Base-by-base conservation (phyloP, 148 eudicot species). In the Drosera capensis region DNA sequence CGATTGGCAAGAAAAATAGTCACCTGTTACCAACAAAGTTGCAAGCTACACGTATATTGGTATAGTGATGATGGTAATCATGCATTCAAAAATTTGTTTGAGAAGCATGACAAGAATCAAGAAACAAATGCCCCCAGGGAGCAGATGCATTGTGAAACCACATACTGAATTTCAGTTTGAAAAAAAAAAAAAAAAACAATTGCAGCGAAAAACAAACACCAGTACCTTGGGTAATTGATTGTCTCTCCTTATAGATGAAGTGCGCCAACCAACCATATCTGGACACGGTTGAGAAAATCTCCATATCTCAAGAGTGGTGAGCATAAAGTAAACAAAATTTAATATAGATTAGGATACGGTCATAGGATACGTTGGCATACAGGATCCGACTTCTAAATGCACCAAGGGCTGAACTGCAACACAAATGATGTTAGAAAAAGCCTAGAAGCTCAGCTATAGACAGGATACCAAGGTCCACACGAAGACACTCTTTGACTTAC, bases 191-290 rank as follows among this genome's bases (percentile, higher is more conserved):
- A 7, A 3, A 17, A 7, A 22, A 41, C 23, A 9, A 41, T 7
- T 20, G 23, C 45, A 41, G 14, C 45, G 7, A 5, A 14, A 14
- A 40, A 16, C 13, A 8, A 22, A 9, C 22, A n/a, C 35, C 42
- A 34, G 50, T 51, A 90, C 99, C 95, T 76, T 80, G 30, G 63
- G 70, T 49, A 85, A 94, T 67, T 90, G 94, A 26, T 70, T 71
- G 54, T 85, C 95, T 58, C 95, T 71, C 75, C 99, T 82, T 49
- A 90, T 60, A 2, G 99, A 90, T 34, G 99, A 90, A 46, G 99
- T 85, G 38, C 95, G 88, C 85, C 95, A 85, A 52, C 99, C 99
- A 71, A 90, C 99, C 93, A 90, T 75, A 70, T 90, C 99, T 90
- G 43, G 22, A 43, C 30, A 52, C 45, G 16, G 65, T 68, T 61